These are phyloP conservation scores for Salvia sclarea DNA, from an alignment of 305 asterid genomes.

Conservation along the genomic window DNA sequence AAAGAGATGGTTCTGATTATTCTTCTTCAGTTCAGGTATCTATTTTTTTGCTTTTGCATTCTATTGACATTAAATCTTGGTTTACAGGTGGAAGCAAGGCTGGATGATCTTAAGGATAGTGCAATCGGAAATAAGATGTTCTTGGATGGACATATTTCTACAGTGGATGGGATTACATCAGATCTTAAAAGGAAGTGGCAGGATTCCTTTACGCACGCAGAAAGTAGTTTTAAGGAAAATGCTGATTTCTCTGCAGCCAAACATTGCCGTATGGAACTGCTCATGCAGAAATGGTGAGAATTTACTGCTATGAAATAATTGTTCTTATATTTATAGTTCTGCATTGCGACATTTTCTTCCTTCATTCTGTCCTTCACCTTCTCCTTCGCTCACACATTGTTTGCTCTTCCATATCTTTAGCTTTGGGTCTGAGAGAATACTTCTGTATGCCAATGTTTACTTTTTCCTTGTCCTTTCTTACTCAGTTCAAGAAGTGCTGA, in stretches of 20 bases:
- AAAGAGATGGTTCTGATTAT: constrained; percentile 61
- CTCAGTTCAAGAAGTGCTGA: constrained; percentile 59
- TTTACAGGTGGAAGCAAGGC: constrained; percentile 70
- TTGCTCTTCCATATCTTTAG: too few relatives aligned
- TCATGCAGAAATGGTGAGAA: constrained; percentile 68
- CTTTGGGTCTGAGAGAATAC: too few relatives aligned
- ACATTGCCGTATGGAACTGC: constrained; percentile 79
- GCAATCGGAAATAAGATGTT: constrained; percentile 57
- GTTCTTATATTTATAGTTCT: neutral
- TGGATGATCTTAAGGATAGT: constrained; percentile 56
- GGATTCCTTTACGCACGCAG: constrained; percentile 62
- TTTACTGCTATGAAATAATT: neutral
- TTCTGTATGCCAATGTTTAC: too few relatives aligned
- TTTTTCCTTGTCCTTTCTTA: constrained; percentile 18
- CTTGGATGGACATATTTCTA: constrained; percentile 70
- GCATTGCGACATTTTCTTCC: neutral
- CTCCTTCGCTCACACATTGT: too few relatives aligned
- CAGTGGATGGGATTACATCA: constrained; percentile 65
- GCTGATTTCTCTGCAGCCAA: constrained; percentile 80
- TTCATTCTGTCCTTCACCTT: neutral
- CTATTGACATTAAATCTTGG: neutral
- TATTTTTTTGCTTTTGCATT: neutral
- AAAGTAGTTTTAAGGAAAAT: constrained; percentile 54
- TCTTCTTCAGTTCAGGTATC: neutral
- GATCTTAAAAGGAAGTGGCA: constrained; percentile 90